These are phyloP conservation scores for Tylopilus plumbeoviolaceoides DNA, from an alignment of 768 basidiomycete species.

Conservation along the genomic window DNA sequence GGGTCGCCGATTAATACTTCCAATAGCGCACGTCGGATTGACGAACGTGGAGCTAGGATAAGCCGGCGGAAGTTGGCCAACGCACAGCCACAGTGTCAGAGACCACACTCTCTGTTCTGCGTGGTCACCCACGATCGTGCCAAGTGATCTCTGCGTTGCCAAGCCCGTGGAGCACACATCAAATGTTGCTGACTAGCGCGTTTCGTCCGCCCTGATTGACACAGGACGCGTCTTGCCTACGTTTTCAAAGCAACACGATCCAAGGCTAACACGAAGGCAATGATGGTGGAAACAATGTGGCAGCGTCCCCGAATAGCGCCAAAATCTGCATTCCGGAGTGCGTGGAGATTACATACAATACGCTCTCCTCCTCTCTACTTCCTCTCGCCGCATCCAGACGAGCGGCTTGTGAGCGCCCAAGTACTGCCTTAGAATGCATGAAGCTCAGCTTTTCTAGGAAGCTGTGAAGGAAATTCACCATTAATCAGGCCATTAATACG, in stretches of 20 bases:
- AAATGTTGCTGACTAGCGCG: neutral
- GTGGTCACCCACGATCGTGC: neutral
- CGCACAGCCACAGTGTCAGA: neutral
- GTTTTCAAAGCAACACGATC: neutral
- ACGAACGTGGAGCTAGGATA: neutral
- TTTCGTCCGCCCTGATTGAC: neutral
- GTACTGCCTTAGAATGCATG: neutral
- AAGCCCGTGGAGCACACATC: neutral
- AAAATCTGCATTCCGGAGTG: neutral
- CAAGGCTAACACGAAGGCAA: neutral
- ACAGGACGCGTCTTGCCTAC: neutral
- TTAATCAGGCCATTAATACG: slow-evolving; percentile 38
- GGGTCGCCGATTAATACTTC: neutral
- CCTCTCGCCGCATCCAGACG: neutral
- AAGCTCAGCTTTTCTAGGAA: neutral
- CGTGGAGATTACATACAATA: slow-evolving; percentile 1
- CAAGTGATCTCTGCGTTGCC: neutral
- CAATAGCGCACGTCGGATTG: neutral
- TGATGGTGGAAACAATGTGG: slow-evolving; percentile 4
- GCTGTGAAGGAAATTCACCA: slow-evolving; percentile 2
- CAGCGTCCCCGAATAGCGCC: neutral
- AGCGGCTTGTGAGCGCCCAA: neutral
- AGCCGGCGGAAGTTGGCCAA: neutral
- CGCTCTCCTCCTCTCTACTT: neutral
- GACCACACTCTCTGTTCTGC: neutral